A percentile compares a stretch with the other conserved stretches of the same genome.
Conservation (phyloP, 805 yeast species). For the Candida sonorensis region DNA sequence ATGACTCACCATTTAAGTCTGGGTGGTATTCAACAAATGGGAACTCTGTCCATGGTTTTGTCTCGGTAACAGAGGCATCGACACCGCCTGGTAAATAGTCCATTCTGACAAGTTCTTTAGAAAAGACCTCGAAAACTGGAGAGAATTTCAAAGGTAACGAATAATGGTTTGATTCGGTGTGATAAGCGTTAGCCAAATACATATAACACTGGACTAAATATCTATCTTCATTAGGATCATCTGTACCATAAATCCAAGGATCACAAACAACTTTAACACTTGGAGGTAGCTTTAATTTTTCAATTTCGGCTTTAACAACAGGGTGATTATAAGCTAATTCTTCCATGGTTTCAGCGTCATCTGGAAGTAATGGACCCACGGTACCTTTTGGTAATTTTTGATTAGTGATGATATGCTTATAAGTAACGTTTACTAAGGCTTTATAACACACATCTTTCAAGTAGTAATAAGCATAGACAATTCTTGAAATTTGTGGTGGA, state of each 20-base stretch:
- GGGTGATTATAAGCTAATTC: slow-evolving; percentile 47
- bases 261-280: slow-evolving; percentile 51
- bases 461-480: slow-evolving; percentile 63
- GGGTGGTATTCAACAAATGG: slow-evolving; percentile 69
- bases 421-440: slow-evolving; percentile 61
- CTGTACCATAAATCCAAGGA: slow-evolving; percentile 84
- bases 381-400: slow-evolving; percentile 51
- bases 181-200: slow-evolving; percentile 61
- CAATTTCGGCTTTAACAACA: slow-evolving; percentile 55
- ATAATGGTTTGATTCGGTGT: slow-evolving; percentile 70
- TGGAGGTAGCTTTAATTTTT: slow-evolving; percentile 56
- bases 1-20: slow-evolving; percentile 50
- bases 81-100: slow-evolving; percentile 69
- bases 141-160: slow-evolving; percentile 68
- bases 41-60: slow-evolving; percentile 55
- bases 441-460: slow-evolving; percentile 50
- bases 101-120: slow-evolving; percentile 59
- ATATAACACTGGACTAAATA: slow-evolving; percentile 66
- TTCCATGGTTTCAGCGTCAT: slow-evolving; percentile 53
- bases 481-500: slow-evolving; percentile 58
- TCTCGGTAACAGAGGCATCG: slow-evolving; percentile 50
- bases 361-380: slow-evolving; percentile 68
- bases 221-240: slow-evolving; percentile 48
- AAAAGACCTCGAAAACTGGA: slow-evolving; percentile 61
- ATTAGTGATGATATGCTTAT: slow-evolving; percentile 55